These are phyloP conservation scores for Elongisporangium undulatum DNA, from an alignment of 352 stramenopile species.

Conservation along the genomic window DNA sequence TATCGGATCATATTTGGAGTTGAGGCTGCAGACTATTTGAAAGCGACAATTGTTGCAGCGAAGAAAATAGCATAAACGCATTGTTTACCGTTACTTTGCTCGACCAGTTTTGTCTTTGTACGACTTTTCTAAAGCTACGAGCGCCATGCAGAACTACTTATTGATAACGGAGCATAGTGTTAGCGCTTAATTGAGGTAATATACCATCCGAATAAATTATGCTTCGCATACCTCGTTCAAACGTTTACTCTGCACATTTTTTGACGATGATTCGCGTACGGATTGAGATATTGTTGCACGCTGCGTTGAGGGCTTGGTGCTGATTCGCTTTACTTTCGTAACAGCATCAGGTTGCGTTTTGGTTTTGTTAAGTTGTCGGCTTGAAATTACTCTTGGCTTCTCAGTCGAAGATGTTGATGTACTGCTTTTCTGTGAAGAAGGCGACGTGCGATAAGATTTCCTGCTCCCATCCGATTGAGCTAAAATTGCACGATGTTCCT, in stretches of 20 bases:
- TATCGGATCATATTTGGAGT: slow-evolving; percentile 38
- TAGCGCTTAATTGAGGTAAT: background rate
- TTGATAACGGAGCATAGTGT: background rate
- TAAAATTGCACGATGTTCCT: slow-evolving; percentile 24
- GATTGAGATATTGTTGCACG: background rate
- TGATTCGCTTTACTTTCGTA: background rate
- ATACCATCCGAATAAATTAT: too few species aligned
- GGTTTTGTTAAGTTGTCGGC: background rate
- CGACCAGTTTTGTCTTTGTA: background rate
- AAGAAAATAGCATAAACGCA: slow-evolving; percentile 14
- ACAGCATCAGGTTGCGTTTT: background rate
- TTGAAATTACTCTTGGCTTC: background rate
- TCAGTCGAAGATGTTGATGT: background rate
- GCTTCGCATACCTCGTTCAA: background rate
- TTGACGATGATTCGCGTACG: background rate
- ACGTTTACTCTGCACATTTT: background rate
- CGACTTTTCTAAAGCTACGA: background rate
- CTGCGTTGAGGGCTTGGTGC: background rate
- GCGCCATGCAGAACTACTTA: background rate
- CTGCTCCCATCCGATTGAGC: background rate
- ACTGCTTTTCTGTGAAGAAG: background rate
- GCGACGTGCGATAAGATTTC: background rate
- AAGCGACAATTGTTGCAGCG: slow-evolving; percentile 20
- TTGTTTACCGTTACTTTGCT: background rate
- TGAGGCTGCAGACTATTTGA: slow-evolving; percentile 31